Base-by-base conservation (phyloP, 495 filamentous ascomycete genomes). In the Poronia punctata region DNA sequence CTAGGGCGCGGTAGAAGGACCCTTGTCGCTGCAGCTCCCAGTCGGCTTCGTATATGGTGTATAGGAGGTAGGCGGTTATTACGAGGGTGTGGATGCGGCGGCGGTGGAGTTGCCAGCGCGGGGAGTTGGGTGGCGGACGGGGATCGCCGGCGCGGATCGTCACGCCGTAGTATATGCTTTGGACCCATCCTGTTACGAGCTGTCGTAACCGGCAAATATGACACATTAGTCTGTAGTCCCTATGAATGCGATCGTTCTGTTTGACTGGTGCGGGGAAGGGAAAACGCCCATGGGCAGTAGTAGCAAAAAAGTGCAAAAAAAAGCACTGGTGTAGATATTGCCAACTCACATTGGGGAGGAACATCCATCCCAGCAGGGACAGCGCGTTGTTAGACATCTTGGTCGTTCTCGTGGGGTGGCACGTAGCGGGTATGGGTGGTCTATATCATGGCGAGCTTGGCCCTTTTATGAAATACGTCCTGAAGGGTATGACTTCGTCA, bases 11-110 rank as follows among this genome's bases (percentile, higher is more conserved):
- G 64, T 95, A 97, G 66, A 84, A 95, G 67, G 83, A 75, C 16
- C 82, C 78, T 0, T 69, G 65, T 38, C 71, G 67, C 27, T 76
- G 82, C 2, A 97, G 65, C 31, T 84, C 75, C 62, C 84, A 82
- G 70, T 95, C 86, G 40, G 84, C 82, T 65, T 97, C 90, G 66
- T 88, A 95, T 51, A 98, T 79, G 23, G 86, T 96, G 68, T 95
- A 97, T 44, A 85, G 64, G 14, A 98, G 82, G 64, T 97, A 98
- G 30, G 75, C 56, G 26, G 79, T 61, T 12, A 96, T 82, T 48
- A 97, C 84, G 36, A 77, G 59, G 58, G 88, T 82, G 59, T 90
- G 81, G 59, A 94, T 88, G 51, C 78, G 76, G 18, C 80, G 83
- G 27, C 86, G 80, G 62, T 95, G 84, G 12, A 75, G 73, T 44